phyloP scores from a whole-genome alignment of 306 rosid species.

The Pueraria montana region DNA sequence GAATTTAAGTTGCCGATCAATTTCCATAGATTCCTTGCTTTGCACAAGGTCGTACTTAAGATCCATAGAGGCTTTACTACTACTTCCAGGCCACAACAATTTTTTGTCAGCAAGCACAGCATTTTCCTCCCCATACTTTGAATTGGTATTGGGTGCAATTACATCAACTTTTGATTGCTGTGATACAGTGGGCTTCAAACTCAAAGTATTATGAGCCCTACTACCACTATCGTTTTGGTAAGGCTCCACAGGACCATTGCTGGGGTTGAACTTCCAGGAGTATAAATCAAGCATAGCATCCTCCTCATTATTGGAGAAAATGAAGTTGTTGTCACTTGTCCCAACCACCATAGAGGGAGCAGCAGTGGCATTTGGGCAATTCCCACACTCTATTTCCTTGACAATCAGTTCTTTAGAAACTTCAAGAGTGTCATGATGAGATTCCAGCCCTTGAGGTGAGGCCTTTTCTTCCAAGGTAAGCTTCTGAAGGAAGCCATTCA shows the following conservation, averaged over 20 bases:
- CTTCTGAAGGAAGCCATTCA: conserved; percentile 76
- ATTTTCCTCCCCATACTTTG: conserved; percentile 60
- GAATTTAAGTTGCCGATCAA: conserved; percentile 63
- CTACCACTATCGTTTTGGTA: conserved; percentile 59
- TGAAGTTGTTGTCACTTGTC: conserved; percentile 67
- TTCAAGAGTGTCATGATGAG: conserved; percentile 53
- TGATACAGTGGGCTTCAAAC: conserved; percentile 53
- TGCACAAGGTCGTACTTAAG: conserved; percentile 54
- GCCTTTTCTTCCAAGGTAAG: conserved; percentile 74
- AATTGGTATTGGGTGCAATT: conserved; percentile 47
- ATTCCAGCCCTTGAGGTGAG: conserved; percentile 51
- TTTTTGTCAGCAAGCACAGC: conserved; percentile 61
- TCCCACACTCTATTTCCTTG: conserved; percentile 93
- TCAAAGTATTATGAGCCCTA: conserved; percentile 36
- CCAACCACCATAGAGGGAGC: conserved; percentile 59
- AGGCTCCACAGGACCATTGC: conserved; percentile 67
- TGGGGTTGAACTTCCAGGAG: conserved; percentile 71
- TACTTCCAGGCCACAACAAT: conserved; percentile 74
- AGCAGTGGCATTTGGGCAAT: conserved; percentile 63
- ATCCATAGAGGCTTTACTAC: conserved; percentile 64
- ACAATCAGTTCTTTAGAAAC: conserved; percentile 83
- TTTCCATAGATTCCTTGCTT: conserved; percentile 62
- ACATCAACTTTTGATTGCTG: conserved; percentile 59
- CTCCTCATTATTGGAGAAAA: conserved; percentile 70
- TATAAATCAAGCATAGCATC: conserved; percentile 75